A percentile compares a stretch with the other conserved stretches of the same genome.
Conservation (phyloP, 306 rosid genomes). For the Sindora glabra region DNA sequence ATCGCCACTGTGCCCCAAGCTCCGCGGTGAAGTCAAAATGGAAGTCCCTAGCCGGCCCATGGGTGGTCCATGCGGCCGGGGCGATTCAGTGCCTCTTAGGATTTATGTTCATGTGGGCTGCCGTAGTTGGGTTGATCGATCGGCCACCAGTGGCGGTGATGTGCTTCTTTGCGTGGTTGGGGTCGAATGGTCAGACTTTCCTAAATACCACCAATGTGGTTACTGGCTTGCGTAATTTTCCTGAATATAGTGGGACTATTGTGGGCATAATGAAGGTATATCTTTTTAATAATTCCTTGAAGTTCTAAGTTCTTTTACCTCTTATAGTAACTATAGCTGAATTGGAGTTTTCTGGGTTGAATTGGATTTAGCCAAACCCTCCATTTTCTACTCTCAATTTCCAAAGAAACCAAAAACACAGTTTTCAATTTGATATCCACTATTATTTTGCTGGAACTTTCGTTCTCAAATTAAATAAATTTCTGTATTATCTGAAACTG, state of each 20-base stretch:
- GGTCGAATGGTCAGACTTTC: slow-evolving; percentile 65
- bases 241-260: slow-evolving; percentile 63
- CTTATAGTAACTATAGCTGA: background rate
- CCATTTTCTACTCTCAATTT: too few relatives aligned
- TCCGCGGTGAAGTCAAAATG: slow-evolving; percentile 11
- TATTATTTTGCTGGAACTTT: too few relatives aligned
- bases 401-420: too few relatives aligned
- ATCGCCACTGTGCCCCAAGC: background rate
- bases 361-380: background rate
- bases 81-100: slow-evolving; percentile 57
- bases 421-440: too few relatives aligned
- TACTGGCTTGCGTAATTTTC: slow-evolving; percentile 60
- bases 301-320: too few relatives aligned
- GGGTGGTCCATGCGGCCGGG: slow-evolving; percentile 59
- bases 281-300: background rate
- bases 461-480: too few relatives aligned
- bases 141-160: slow-evolving; percentile 57
- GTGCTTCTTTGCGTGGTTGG: slow-evolving; percentile 59
- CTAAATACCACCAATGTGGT: slow-evolving; percentile 69
- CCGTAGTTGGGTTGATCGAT: slow-evolving; percentile 49
- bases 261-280: slow-evolving; percentile 80
- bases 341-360: background rate
- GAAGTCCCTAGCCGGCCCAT: slow-evolving; percentile 46
- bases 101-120: slow-evolving; percentile 64
- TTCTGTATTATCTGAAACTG: too few relatives aligned